Conservation (phyloP, 805 yeast genomes). For the Teunomyces lycoperdinae region DNA sequence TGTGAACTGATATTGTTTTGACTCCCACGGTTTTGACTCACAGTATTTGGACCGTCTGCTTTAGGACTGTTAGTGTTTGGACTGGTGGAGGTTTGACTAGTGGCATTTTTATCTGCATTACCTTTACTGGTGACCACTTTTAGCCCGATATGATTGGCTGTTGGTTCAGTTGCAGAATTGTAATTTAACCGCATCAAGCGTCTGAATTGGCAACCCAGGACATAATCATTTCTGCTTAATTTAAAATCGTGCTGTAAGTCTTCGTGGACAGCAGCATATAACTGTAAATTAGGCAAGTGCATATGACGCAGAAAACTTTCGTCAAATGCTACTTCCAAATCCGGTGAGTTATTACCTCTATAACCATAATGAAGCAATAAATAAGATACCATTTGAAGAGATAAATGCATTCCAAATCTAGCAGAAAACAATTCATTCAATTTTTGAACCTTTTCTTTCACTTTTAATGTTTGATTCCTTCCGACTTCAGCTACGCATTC, state of each 20-base stretch:
- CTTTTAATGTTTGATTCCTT: background rate
- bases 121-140: background rate
- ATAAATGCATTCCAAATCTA: constrained; percentile 9
- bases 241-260: background rate
- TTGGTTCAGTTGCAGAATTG: background rate
- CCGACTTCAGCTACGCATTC: constrained; percentile 9
- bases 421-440: constrained; percentile 11
- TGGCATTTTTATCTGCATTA: too few relatives aligned
- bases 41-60: too few relatives aligned
- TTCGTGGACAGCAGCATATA: background rate
- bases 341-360: constrained; percentile 7
- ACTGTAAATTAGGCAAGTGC: background rate
- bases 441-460: constrained; percentile 9
- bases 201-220: constrained; percentile 2
- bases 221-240: background rate
- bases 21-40: too few relatives aligned
- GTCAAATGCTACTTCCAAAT: constrained; percentile 12
- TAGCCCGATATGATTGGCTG: background rate
- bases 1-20: too few relatives aligned
- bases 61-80: too few relatives aligned
- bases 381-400: constrained; percentile 10
- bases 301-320: constrained; percentile 11
- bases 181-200: background rate
- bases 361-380: constrained; percentile 19
- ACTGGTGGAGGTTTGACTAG: too few relatives aligned